Conservation (phyloP, 2,329 filamentous ascomycete genomes). For the Sporothrix variecibatus region DNA sequence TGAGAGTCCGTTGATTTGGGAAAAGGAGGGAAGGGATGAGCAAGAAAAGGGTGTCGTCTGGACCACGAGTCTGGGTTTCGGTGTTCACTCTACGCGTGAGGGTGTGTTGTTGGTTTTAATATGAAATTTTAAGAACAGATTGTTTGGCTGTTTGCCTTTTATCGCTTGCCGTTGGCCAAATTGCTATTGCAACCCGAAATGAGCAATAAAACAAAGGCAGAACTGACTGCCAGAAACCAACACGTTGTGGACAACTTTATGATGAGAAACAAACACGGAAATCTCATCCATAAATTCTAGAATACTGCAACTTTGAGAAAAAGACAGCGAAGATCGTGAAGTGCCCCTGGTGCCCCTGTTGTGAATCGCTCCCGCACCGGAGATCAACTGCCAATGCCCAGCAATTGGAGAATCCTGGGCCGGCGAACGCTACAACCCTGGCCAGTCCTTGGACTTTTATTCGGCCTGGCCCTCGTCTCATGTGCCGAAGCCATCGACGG, state of each 20-base stretch:
- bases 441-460: not conserved
- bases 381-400: constrained; percentile 1
- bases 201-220: constrained; percentile 4
- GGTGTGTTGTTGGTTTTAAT: not conserved
- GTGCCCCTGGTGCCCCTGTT: not conserved
- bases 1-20: not conserved
- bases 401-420: constrained; percentile 10
- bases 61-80: not conserved
- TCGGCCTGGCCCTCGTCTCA: constrained; percentile 4
- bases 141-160: not conserved
- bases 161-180: not conserved
- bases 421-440: not conserved
- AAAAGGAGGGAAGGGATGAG: not conserved
- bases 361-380: not conserved
- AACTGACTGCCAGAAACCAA: not conserved
- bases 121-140: not conserved
- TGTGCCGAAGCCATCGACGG: constrained; percentile 14
- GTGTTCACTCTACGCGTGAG: not conserved
- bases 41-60: not conserved
- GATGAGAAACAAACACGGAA: not conserved
- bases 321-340: not conserved
- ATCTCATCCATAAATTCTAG: too few species aligned
- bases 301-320: not conserved
- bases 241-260: not conserved
- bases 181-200: not conserved